Evolutionary conservation across 192 early-diverging fungal species (phyloP).

Genomic region (Rhizophagus prolifer): DNA sequence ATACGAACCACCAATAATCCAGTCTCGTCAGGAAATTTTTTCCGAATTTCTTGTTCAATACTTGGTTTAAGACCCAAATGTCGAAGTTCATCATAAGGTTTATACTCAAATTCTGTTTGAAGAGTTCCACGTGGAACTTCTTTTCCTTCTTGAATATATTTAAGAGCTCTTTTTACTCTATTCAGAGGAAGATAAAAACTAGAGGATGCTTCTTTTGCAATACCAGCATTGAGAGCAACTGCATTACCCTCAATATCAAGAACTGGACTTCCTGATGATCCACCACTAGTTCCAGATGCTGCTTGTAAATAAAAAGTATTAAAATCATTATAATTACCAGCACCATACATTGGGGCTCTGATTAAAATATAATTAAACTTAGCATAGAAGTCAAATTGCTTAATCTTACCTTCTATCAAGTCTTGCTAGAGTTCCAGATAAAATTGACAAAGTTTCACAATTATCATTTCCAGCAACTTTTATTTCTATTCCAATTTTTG

Average conservation of each 20-base stretch:
- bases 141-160: conserved; percentile 53
- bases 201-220: conserved; percentile 61
- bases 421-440: conserved; percentile 71
- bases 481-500: conserved; percentile 74
- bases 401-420: conserved; percentile 57
- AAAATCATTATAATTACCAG: conserved; percentile 73
- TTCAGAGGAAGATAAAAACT: conserved; percentile 80
- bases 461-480: conserved; percentile 78
- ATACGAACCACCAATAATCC: conserved; percentile 68
- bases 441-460: conserved; percentile 75
- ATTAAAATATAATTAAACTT: not conserved
- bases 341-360: conserved; percentile 65
- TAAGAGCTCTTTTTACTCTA: conserved; percentile 65
- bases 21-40: conserved; percentile 59
- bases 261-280: conserved; percentile 76
- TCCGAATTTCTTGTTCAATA: conserved; percentile 63
- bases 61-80: conserved; percentile 66
- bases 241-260: conserved; percentile 76
- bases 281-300: conserved; percentile 70
- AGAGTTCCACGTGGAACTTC: conserved; percentile 71
- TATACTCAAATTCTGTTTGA: conserved; percentile 69
- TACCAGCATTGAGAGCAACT: conserved; percentile 71
- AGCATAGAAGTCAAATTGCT: not conserved
- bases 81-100: conserved; percentile 68
- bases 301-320: conserved; percentile 84